Conservation (phyloP, 1,139 yeast genomes). For the Protomyces pachydermus region DNA sequence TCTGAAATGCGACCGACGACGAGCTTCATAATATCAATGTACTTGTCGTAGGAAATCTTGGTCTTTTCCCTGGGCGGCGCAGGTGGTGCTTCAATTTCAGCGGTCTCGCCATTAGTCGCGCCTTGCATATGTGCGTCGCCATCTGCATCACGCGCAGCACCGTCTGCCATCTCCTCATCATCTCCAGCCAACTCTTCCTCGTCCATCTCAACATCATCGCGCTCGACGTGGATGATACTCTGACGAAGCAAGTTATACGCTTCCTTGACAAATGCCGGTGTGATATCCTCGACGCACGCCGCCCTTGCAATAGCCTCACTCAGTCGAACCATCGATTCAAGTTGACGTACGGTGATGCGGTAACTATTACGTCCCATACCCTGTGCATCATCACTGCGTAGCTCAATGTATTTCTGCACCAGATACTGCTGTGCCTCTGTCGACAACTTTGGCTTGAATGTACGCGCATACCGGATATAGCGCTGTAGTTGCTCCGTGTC, state of each 20-base stretch:
- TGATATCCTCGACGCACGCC: slow-evolving; percentile 84
- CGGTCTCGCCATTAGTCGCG: slow-evolving; percentile 17
- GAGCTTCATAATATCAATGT: slow-evolving; percentile 74
- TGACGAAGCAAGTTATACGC: slow-evolving; percentile 87
- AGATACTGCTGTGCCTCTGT: slow-evolving; percentile 72
- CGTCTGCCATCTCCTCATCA: slow-evolving; percentile 35
- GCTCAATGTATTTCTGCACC: slow-evolving; percentile 76
- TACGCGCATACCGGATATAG: slow-evolving; percentile 85
- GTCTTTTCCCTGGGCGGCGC: slow-evolving; percentile 41
- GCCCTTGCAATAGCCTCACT: slow-evolving; percentile 98
- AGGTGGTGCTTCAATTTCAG: neutral
- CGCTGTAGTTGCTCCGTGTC: slow-evolving; percentile 83
- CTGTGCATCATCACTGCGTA: slow-evolving; percentile 87
- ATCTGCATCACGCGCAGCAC: slow-evolving; percentile 24
- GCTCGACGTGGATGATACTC: slow-evolving; percentile 88
- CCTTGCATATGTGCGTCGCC: slow-evolving; percentile 27
- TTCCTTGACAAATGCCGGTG: slow-evolving; percentile 84
- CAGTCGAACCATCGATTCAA: slow-evolving; percentile 84
- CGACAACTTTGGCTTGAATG: slow-evolving; percentile 84
- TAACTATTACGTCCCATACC: slow-evolving; percentile 80
- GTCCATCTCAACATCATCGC: slow-evolving; percentile 84
- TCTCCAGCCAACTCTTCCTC: slow-evolving; percentile 46
- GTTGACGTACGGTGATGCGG: slow-evolving; percentile 92
- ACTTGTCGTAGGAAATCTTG: slow-evolving; percentile 77
- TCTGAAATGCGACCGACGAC: slow-evolving; percentile 65